A percentile compares a stretch with the other conserved stretches of the same genome.
Conservation (phyloP, 768 basidiomycete species). For the Russula emetica region DNA sequence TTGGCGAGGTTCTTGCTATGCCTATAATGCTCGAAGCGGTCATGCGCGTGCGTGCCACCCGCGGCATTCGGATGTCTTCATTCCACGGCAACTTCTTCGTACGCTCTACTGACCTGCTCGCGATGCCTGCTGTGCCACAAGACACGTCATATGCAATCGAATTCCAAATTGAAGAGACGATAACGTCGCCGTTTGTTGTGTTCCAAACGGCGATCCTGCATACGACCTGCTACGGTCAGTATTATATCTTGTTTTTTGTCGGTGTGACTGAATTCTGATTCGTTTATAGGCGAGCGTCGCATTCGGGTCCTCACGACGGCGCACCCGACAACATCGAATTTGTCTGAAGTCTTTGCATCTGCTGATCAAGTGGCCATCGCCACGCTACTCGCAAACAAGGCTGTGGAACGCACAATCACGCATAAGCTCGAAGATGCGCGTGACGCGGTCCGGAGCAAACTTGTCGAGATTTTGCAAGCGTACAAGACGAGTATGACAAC, state of each 20-base stretch:
- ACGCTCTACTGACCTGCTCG: slow-evolving; percentile 52
- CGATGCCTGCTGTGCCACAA: slow-evolving; percentile 50
- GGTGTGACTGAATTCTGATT: not conserved
- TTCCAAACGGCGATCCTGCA: slow-evolving; percentile 54
- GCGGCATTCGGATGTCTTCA: slow-evolving; percentile 49
- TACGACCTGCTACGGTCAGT: slow-evolving; percentile 46
- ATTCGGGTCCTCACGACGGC: slow-evolving; percentile 89
- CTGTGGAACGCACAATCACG: slow-evolving; percentile 81
- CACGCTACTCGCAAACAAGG: slow-evolving; percentile 85
- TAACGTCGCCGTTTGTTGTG: slow-evolving; percentile 46
- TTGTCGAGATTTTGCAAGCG: slow-evolving; percentile 77
- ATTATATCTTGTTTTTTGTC: not conserved
- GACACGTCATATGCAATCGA: slow-evolving; percentile 58
- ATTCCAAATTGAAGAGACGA: slow-evolving; percentile 51
- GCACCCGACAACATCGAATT: slow-evolving; percentile 79
- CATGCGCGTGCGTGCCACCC: slow-evolving; percentile 94
- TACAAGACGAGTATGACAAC: slow-evolving; percentile 98
- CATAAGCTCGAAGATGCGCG: slow-evolving; percentile 87
- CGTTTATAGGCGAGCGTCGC: slow-evolving; percentile 54
- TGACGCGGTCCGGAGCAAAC: slow-evolving; percentile 75
- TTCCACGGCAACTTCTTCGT: slow-evolving; percentile 63
- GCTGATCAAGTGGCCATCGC: slow-evolving; percentile 85
- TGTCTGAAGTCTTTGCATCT: slow-evolving; percentile 86
- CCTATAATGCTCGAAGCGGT: slow-evolving; percentile 96
- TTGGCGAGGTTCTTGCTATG: slow-evolving; percentile 87